Conservation (phyloP, 257 asterid genomes). For the Primulina eburnea region DNA sequence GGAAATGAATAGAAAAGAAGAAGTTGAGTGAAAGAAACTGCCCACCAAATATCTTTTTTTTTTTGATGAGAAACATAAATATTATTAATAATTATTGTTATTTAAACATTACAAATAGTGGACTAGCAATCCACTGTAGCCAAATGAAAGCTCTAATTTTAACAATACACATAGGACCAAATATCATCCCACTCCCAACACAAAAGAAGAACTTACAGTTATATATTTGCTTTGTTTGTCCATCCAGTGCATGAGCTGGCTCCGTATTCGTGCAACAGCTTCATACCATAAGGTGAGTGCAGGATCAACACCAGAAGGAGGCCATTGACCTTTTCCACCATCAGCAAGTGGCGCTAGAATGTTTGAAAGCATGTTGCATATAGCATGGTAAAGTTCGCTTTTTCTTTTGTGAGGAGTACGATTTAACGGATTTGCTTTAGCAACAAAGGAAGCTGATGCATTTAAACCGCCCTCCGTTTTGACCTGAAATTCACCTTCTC, state of each 20-base stretch:
- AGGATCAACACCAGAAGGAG: conserved; percentile 92
- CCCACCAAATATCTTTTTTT: not conserved
- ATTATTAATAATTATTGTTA: no score
- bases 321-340: conserved; percentile 97
- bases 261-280: conserved; percentile 93
- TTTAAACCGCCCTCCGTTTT: conserved; percentile 94
- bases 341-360: conserved; percentile 96
- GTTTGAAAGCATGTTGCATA: conserved; percentile 98
- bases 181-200: conserved; percentile 1
- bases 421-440: conserved; percentile 93
- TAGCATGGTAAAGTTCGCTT: conserved; percentile 97
- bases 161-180: no score
- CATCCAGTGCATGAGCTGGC: conserved; percentile 92
- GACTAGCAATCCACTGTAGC: no score
- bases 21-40: not conserved
- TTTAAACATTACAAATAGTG: no score
- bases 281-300: conserved; percentile 97
- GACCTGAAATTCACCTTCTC: conserved; percentile 59
- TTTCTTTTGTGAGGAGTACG: conserved; percentile 97
- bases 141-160: no score
- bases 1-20: conserved; percentile 13
- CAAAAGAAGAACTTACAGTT: conserved; percentile 56
- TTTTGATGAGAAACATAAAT: no score
- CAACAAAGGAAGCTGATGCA: conserved; percentile 98
- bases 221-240: conserved; percentile 98